Evolutionary conservation across 345 rosid genomes (phyloP).

Genomic region (Angophora floribunda): DNA sequence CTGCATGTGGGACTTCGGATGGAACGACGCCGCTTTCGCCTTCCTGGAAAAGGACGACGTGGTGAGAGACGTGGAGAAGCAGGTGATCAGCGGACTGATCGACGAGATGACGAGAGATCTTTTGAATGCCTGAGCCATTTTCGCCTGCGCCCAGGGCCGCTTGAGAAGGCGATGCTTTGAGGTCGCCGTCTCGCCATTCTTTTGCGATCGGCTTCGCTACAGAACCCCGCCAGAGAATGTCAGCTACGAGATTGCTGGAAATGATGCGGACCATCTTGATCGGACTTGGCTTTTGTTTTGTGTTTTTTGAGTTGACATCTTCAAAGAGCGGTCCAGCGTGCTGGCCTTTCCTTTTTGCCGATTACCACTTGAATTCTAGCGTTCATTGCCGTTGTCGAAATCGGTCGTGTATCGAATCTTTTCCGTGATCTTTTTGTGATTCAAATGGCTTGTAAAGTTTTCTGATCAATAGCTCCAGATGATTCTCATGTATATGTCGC

Average conservation of each 20-base stretch:
- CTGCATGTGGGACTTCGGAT: slow-evolving; percentile 88
- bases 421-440: not conserved
- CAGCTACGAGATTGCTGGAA: not conserved
- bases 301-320: not conserved
- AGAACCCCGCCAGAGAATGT: not conserved
- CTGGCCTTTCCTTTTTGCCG: not conserved
- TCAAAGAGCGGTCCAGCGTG: not conserved
- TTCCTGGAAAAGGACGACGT: slow-evolving; percentile 64
- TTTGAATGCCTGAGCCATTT: not conserved
- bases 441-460: not conserved
- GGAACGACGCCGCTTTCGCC: slow-evolving; percentile 37
- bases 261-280: not conserved
- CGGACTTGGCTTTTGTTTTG: not conserved
- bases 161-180: not conserved
- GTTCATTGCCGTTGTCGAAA: not conserved
- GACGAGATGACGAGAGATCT: slow-evolving; percentile 64
- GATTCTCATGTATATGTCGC: not conserved
- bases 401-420: not conserved
- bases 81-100: slow-evolving; percentile 47
- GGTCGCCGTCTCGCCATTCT: not conserved
- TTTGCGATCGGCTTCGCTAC: not conserved
- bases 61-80: slow-evolving; percentile 61
- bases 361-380: not conserved
- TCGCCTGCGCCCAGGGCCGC: not conserved
- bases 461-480: not conserved